Base-by-base conservation (phyloP, 2,329 filamentous ascomycete species). In the Scorias spongiosa region DNA sequence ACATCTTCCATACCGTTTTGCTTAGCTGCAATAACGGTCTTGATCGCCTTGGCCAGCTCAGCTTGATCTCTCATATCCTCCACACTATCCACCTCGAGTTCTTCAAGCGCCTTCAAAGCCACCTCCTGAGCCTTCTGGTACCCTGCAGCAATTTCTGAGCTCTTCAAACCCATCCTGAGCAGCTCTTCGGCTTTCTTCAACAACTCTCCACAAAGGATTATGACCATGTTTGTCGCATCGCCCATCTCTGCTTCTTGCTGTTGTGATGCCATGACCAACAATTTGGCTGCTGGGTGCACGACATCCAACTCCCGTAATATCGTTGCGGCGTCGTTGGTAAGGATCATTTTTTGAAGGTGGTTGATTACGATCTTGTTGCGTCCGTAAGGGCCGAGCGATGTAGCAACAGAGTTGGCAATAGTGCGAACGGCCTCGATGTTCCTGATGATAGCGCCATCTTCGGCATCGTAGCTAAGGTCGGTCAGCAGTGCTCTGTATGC, bases 281-380 rank as follows among this genome's bases (percentile, higher is more conserved):
- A 74, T 71, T 98, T 98, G 42, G 91, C 93, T 46, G 91, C 91
- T 49, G 93, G 91, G 70, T 98, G 91, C 45, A 98, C 88, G 50
- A 98, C 91, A 60, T 98, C 91, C 64, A 98, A 79, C 70, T 98
- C 93, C 60, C 87, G 82, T 56, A 98, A 76, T 62, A 98, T 98
- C 38, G 91, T 96, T 53, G 91, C 91, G 52, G 91, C 91, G 62
- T 98, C 91, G 48, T 88, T 96, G 55, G 93, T 98, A 52, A 98
- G 74, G 57, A 95, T 93, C 91, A 98, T 95, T 75, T 98, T 98
- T 67, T 94, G 86, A 50, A 98, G 75, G 70, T 98, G 93, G 74
- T 98, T 98, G 74, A 98, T 96, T 70, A 98, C 86, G 62, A 98
- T 88, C 73, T 98, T 98, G 75, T 98, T 98, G 67, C 91, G 84